These are phyloP conservation scores for Fagus crenata DNA, from an alignment of 306 rosid species.

Conservation along the genomic window DNA sequence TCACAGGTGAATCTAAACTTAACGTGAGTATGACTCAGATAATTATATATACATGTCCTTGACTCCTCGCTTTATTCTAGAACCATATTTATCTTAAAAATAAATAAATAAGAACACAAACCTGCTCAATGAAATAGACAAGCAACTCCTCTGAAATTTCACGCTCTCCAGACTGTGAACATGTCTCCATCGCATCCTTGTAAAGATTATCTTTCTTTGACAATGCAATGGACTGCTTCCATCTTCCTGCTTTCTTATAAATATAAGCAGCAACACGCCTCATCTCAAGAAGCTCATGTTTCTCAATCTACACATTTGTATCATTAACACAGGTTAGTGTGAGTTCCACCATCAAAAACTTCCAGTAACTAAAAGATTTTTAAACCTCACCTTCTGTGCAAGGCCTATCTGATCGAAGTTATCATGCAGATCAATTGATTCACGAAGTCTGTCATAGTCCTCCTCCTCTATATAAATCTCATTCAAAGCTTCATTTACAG, in stretches of 20 bases:
- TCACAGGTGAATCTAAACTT: not conserved
- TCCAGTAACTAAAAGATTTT: not conserved
- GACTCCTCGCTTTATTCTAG: not conserved
- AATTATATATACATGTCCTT: not conserved
- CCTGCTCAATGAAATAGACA: slow-evolving; percentile 39
- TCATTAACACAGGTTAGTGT: not conserved
- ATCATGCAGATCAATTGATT: slow-evolving; percentile 93
- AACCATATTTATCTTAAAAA: not conserved
- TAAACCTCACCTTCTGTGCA: slow-evolving; percentile 68
- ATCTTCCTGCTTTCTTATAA: slow-evolving; percentile 96
- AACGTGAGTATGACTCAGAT: not conserved
- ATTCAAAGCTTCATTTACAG: slow-evolving; percentile 96
- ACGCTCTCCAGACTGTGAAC: slow-evolving; percentile 97
- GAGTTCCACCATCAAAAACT: not conserved
- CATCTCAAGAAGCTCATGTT: slow-evolving; percentile 98
- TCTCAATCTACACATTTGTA: slow-evolving; percentile 73
- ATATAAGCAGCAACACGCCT: slow-evolving; percentile 98
- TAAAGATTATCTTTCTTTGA: slow-evolving; percentile 98
- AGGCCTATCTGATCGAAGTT: slow-evolving; percentile 99
- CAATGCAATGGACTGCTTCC: slow-evolving; percentile 99
- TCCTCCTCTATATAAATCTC: slow-evolving; percentile 98
- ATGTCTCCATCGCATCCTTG: slow-evolving; percentile 99
- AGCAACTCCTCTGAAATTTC: slow-evolving; percentile 98
- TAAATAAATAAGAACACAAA: not conserved
- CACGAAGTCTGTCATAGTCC: slow-evolving; percentile 95